Evolutionary conservation across 305 asterid species (phyloP), one percentile per base, ranked within the genome.

Genomic region (Fraxinus sp.): DNA sequence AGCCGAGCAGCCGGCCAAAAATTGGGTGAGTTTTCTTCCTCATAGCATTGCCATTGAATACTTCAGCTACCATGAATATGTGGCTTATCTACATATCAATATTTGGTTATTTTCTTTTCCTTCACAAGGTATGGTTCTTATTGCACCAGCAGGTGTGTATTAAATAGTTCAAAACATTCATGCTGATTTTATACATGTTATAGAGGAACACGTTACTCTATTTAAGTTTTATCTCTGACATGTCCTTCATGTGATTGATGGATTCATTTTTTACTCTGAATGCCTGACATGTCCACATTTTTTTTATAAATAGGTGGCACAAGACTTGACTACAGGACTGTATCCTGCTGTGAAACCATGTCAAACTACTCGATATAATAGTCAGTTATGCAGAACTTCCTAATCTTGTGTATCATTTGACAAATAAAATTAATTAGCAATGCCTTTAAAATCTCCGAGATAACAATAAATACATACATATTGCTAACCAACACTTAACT

Each of bases 1-100:
- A 94, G 41, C 95, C 98, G 0, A 87, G 83, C 79, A 87, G 92
- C 87, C 93, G 98, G 59, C 99, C 98, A 24, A 91, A 90, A 84
- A 88, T 91, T 89, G 88, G 91, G 99, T 91, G 86, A 83, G 91
- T 57, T 79, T 79, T 83, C 62, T n/a, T 44, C 5, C 39, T 82
- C 37, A 10, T 18, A 36, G 0, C 33, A 52, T 52, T 35, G 80
- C 57, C 10, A 36, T 55, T 0, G 14, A 52, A 64, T 28, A 28
- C 32, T 28, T 28, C 32, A 28, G 32, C 32, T 28, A 28, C 32
- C 32, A 28, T 28, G 32, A 28, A 28, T 28, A 28, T 28, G 32
- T 28, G 32, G 32, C 32, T 28, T 28, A 28, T 28, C 32, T 28
- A 28, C 32, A 28, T 28, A 28, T 28, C 32, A 28, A 28, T 28